These are phyloP conservation scores for Vickermania ingenoplastis DNA, from an alignment of 208 protist species.

Conservation along the genomic window DNA sequence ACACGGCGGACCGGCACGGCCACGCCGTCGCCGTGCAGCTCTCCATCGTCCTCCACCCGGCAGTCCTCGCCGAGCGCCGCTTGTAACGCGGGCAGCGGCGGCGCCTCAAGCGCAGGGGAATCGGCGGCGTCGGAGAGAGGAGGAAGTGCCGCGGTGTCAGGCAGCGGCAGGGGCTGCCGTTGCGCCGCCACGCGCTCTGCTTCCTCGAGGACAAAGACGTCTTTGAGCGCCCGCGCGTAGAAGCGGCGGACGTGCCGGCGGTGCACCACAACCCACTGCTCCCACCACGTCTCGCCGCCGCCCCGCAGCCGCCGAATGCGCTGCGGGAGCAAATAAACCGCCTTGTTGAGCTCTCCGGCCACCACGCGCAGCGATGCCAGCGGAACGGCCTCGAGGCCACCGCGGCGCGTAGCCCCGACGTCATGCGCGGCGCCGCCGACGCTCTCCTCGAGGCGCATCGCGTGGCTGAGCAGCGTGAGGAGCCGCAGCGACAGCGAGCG, in stretches of 20 bases:
- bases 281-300: conserved; percentile 1
- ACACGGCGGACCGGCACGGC: not conserved
- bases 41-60: no score
- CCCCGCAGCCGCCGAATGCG: conserved; percentile 9
- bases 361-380: conserved; percentile 16
- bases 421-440: not conserved
- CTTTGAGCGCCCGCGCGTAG: conserved; percentile 1
- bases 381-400: conserved; percentile 16
- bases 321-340: conserved; percentile 21
- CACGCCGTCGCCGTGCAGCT: no score
- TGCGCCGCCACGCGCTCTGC: not conserved
- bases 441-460: not conserved
- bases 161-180: not conserved
- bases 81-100: not conserved
- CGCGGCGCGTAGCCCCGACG: not conserved
- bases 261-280: conserved; percentile 14
- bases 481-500: not conserved
- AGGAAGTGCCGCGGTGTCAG: not conserved
- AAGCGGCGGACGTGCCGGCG: not conserved
- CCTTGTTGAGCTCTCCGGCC: conserved; percentile 40
- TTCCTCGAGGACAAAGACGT: not conserved
- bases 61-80: no score
- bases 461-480: not conserved
- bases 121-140: not conserved
- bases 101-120: not conserved